These are phyloP conservation scores for Podosphaera aphanis DNA, from an alignment of 2,329 filamentous ascomycete species.

Conservation along the genomic window DNA sequence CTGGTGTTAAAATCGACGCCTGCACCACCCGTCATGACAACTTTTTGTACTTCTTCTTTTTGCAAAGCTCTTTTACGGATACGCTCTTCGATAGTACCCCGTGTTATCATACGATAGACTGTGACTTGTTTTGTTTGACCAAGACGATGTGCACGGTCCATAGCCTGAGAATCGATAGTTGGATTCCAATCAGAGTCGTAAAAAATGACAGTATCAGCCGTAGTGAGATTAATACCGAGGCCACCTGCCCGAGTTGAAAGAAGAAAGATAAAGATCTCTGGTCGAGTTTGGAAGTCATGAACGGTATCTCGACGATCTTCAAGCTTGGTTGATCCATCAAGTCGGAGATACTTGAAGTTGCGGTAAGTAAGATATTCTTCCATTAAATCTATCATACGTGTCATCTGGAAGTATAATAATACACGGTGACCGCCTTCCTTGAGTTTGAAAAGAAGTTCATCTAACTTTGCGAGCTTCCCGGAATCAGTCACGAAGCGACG, in stretches of 20 bases:
- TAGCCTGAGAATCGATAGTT: slow-evolving; percentile 93
- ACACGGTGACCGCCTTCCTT: slow-evolving; percentile 88
- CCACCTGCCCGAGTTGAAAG: slow-evolving; percentile 90
- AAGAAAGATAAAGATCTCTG: slow-evolving; percentile 92
- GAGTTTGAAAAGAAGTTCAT: slow-evolving; percentile 65
- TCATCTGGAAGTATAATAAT: slow-evolving; percentile 99
- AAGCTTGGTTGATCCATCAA: slow-evolving; percentile 91
- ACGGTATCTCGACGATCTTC: slow-evolving; percentile 94
- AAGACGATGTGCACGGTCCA: slow-evolving; percentile 95
- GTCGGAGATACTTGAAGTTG: slow-evolving; percentile 94
- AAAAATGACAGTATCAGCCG: slow-evolving; percentile 95
- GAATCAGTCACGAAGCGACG: slow-evolving; percentile 95
- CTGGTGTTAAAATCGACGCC: slow-evolving; percentile 94
- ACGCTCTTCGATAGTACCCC: slow-evolving; percentile 89
- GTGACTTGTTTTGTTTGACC: slow-evolving; percentile 91
- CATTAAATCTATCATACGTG: slow-evolving; percentile 97
- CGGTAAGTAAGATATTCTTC: slow-evolving; percentile 97
- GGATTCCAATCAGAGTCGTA: slow-evolving; percentile 99
- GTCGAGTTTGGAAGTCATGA: slow-evolving; percentile 80
- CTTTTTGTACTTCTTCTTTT: slow-evolving; percentile 95
- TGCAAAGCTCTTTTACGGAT: slow-evolving; percentile 86
- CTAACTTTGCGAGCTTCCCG: slow-evolving; percentile 80
- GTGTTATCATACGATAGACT: slow-evolving; percentile 90
- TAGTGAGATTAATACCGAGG: slow-evolving; percentile 90
- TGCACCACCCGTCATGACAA: slow-evolving; percentile 76